A percentile compares a stretch with the other conserved stretches of the same genome.
Evolutionary conservation across 805 yeast genomes (phyloP).

Genomic region (Clavispora fructus): DNA sequence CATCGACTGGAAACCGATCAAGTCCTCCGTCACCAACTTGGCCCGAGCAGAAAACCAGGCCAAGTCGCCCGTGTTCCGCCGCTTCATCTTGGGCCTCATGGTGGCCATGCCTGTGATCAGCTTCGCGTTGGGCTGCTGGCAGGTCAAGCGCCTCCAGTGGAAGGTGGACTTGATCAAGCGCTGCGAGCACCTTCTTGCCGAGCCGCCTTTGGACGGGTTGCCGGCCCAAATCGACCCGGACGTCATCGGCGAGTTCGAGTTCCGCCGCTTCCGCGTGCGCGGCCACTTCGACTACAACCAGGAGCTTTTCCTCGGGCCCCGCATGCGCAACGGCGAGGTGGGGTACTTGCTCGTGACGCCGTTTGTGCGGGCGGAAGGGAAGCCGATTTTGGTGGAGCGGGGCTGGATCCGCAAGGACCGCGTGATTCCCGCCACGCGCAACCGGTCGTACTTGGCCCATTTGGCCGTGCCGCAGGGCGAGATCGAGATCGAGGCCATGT

Average conservation of each 20-base stretch:
- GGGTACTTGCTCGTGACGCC: slow-evolving; percentile 86
- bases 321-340: slow-evolving; percentile 57
- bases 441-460: slow-evolving; percentile 49
- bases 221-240: slow-evolving; percentile 65
- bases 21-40: slow-evolving; percentile 36
- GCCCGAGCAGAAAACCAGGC: slow-evolving; percentile 35
- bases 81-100: slow-evolving; percentile 42
- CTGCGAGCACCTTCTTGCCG: slow-evolving; percentile 76
- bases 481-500: slow-evolving; percentile 66
- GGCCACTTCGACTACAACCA: slow-evolving; percentile 81
- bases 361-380: slow-evolving; percentile 63
- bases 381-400: slow-evolving; percentile 75
- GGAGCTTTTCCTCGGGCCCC: slow-evolving; percentile 90
- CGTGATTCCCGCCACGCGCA: slow-evolving; percentile 49
- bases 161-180: slow-evolving; percentile 75
- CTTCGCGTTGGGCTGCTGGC: slow-evolving; percentile 91
- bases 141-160: slow-evolving; percentile 80
- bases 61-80: slow-evolving; percentile 32
- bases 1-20: slow-evolving; percentile 82
- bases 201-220: slow-evolving; percentile 58
- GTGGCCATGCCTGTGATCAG: slow-evolving; percentile 81
- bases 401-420: slow-evolving; percentile 85
- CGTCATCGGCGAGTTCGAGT: slow-evolving; percentile 70
- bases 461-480: slow-evolving; percentile 69
- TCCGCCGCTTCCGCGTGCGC: slow-evolving; percentile 66